Evolutionary conservation across 257 asterid genomes (phyloP).

Genomic region (Echites panduratus): DNA sequence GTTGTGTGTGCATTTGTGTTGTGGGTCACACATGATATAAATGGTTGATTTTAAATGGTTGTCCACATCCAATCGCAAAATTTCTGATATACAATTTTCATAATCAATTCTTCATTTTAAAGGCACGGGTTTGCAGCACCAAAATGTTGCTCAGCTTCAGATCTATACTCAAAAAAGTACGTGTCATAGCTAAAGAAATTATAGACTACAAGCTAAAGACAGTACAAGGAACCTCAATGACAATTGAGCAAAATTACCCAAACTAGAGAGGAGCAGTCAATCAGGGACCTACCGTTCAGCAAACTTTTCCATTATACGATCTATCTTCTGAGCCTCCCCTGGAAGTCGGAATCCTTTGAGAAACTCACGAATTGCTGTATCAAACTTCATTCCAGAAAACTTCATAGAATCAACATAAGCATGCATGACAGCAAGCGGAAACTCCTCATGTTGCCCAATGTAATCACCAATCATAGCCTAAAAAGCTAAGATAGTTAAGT

Average conservation of each 20-base stretch:
- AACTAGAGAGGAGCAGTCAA: no score
- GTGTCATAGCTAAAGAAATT: no score
- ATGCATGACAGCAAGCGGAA: conserved; percentile 97
- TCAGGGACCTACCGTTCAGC: conserved; percentile 88
- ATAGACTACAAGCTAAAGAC: background rate
- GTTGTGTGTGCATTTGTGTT: background rate
- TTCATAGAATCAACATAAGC: conserved; percentile 93
- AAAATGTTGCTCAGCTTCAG: no score
- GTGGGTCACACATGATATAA: background rate
- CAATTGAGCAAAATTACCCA: background rate
- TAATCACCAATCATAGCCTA: conserved; percentile 94
- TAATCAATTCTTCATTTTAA: background rate
- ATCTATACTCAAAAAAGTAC: background rate
- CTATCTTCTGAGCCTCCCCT: conserved; percentile 99
- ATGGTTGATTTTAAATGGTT: background rate
- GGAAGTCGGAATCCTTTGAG: conserved; percentile 96
- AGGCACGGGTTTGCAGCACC: no score
- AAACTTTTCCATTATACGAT: conserved; percentile 97
- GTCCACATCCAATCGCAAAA: background rate
- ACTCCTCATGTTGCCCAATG: conserved; percentile 98
- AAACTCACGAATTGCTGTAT: conserved; percentile 85
- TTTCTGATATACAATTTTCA: background rate
- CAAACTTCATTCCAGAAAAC: conserved; percentile 87
- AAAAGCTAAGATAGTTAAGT: conserved; percentile 25
- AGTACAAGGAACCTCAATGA: background rate